Conservation (phyloP, 169 alveolate genomes). For the Eimeria acervulina region DNA sequence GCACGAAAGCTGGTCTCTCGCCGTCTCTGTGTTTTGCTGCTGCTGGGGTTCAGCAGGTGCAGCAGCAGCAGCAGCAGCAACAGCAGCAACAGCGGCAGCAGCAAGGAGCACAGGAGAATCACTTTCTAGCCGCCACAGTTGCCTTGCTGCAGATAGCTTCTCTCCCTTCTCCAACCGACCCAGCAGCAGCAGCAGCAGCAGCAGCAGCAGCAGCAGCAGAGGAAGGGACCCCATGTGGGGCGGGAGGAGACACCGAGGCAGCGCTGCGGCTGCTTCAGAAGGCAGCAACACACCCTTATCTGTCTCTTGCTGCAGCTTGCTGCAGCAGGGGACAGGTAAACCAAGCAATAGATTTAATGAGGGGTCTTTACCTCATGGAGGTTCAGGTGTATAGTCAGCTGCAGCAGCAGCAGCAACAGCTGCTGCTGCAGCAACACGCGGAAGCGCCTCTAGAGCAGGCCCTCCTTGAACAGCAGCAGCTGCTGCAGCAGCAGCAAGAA, state of each 20-base stretch:
- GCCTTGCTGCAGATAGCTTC: slow-evolving; percentile 54
- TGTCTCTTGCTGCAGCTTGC: slow-evolving; percentile 47
- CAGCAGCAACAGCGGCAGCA: neutral
- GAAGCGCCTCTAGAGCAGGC: neutral
- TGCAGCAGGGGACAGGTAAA: neutral
- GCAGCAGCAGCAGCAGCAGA: neutral
- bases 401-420: slow-evolving; percentile 57
- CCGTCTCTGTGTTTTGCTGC: slow-evolving; percentile 35
- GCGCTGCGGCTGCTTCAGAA: slow-evolving; percentile 1
- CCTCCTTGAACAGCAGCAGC: neutral
- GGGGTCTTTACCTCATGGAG: neutral
- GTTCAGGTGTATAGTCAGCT: slow-evolving; percentile 13
- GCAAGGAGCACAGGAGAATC: neutral
- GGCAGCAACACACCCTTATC: slow-evolving; percentile 16
- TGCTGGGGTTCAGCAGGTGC: slow-evolving; percentile 12
- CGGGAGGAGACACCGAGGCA: slow-evolving; percentile 17
- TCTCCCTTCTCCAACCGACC: neutral
- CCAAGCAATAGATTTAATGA: neutral
- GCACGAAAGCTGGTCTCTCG: neutral
- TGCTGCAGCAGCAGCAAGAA: neutral
- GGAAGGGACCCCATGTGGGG: neutral
- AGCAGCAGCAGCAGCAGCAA: neutral
- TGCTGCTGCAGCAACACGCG: slow-evolving; percentile 28
- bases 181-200: neutral
- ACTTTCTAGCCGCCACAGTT: neutral